A percentile compares a stretch with the other conserved stretches of the same genome.
These are phyloP conservation scores for Malus asiatica DNA, from an alignment of 306 rosid genomes.

Conservation along the genomic window DNA sequence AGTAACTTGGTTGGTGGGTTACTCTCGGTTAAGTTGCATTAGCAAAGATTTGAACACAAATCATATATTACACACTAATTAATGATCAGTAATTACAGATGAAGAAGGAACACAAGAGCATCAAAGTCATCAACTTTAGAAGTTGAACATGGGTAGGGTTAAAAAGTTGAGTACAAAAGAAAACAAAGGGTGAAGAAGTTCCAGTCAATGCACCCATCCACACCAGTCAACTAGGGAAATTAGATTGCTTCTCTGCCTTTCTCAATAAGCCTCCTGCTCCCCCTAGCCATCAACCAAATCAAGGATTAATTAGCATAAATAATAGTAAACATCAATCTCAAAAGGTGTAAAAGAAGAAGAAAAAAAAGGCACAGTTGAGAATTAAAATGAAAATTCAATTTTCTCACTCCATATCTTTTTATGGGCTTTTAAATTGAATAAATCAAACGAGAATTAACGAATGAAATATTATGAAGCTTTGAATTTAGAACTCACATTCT, in stretches of 20 bases:
- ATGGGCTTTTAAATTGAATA: neutral
- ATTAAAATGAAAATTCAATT: neutral
- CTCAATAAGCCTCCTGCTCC: slow-evolving; percentile 43
- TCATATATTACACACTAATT: neutral
- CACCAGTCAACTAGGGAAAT: neutral
- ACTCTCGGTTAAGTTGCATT: neutral
- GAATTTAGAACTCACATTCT: slow-evolving; percentile 33
- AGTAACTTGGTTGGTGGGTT: neutral
- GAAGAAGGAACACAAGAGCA: neutral
- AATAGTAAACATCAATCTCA: neutral
- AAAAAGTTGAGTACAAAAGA: neutral
- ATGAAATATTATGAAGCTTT: neutral
- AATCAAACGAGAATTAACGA: neutral
- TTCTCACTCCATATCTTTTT: too few species aligned
- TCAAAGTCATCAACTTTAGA: neutral
- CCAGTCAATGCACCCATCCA: neutral
- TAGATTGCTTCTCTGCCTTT: neutral
- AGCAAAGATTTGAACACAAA: neutral
- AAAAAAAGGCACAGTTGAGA: neutral
- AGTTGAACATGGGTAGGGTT: neutral
- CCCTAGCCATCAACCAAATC: slow-evolving; percentile 12
- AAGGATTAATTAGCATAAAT: neutral
- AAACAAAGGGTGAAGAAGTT: neutral
- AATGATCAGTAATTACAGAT: neutral
- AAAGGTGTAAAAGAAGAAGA: neutral